Base-by-base conservation (phyloP, 305 asterid species). In the Nicotiana rustica region DNA sequence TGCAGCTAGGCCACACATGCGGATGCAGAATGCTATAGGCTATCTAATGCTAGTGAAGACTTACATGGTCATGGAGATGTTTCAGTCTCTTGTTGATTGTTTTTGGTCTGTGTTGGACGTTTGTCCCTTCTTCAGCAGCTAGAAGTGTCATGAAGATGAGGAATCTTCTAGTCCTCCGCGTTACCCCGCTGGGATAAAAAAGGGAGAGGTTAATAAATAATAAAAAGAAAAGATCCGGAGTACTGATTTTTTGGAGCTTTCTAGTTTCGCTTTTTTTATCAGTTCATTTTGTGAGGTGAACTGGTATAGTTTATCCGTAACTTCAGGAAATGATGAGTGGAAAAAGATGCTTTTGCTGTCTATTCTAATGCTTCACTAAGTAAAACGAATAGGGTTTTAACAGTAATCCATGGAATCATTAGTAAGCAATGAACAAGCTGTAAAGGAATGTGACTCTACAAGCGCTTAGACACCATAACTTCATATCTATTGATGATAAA, bases 121-220 rank as follows among this genome's bases (percentile, higher is more conserved):
- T 31, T 41, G 12, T 38, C 78, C 36, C 59, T 19, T 41, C 4
- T 41, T 13, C 35, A 0, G 36, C 4, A 70, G 44, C 78, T 70
- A 41, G 18, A 41, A 15, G 3, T 41, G 18, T 70, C 36, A 18
- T 41, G 60, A 18, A 44, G 59, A 69, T 10, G 60, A 14, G 1
- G 36, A 70, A 70, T 70, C 78, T 44, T 70, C 78, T 70, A 18
- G 35, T n/a, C n/a, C 77, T 41, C 78, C 78, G 18, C 10, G 10
- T 10, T 44, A 41, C 33, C 56, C 36, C 5, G 0, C 10, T 0
- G 36, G 4, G 10, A 19, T 6, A 19, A 19, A 41, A 70, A 44
- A 41, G n/a, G n/a, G 59, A 5, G 36, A 5, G 18, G 18, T 18
- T 70, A 12, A 70, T 70, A 41, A 19, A 41, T 19, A 19, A 61